These are phyloP conservation scores for Hirschfeldia incana DNA, from an alignment of 345 rosid genomes.

Conservation along the genomic window DNA sequence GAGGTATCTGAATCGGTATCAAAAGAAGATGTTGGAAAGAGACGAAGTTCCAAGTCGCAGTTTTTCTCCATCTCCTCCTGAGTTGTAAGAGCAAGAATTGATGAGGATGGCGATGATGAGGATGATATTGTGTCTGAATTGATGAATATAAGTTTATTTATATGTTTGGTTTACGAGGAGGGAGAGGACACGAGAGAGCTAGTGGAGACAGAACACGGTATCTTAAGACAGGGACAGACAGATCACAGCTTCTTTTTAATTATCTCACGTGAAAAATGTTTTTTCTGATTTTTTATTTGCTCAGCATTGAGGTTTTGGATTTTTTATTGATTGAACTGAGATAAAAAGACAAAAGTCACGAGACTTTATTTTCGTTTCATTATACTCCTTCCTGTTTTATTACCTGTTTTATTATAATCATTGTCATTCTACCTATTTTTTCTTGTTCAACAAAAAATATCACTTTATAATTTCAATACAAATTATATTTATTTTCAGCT, in stretches of 20 bases:
- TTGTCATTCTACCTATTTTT: too few species aligned
- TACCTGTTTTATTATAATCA: too few species aligned
- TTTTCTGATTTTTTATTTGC: constrained; percentile 7
- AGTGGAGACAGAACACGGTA: constrained; percentile 29
- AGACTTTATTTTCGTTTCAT: not conserved
- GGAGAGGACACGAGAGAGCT: constrained; percentile 16
- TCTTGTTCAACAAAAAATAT: too few species aligned
- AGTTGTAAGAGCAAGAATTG: not conserved
- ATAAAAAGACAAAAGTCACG: not conserved
- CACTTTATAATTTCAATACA: too few species aligned
- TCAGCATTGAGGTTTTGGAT: not conserved
- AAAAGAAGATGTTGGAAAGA: constrained; percentile 26
- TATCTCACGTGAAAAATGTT: constrained; percentile 34
- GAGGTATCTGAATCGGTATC: constrained; percentile 24
- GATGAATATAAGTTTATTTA: not conserved
- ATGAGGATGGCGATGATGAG: not conserved
- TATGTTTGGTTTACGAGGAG: not conserved
- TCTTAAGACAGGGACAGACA: constrained; percentile 15
- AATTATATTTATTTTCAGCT: too few species aligned
- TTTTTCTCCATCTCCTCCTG: constrained; percentile 2
- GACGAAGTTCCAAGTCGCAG: constrained; percentile 43
- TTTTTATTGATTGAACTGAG: not conserved
- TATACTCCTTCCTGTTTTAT: too few species aligned
- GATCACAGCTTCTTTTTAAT: constrained; percentile 19
- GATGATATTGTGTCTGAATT: not conserved